Conservation (phyloP, 208 protist genomes). For the Sergeia podlipaevii region DNA sequence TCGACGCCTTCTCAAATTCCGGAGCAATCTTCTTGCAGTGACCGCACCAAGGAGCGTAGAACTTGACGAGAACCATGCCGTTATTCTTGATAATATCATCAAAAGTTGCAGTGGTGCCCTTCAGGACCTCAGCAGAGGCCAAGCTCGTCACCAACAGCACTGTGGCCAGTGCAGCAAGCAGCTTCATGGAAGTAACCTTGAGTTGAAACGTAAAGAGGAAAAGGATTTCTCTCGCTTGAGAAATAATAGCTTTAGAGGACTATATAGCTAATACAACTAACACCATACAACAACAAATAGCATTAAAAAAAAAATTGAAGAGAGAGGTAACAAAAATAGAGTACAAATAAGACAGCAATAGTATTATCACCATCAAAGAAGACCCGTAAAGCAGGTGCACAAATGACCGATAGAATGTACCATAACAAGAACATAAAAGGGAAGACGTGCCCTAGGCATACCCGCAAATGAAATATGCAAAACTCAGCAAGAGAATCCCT, state of each 20-base stretch:
- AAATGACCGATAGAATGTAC: no score
- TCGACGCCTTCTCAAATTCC: constrained; percentile 75
- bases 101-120: constrained; percentile 60
- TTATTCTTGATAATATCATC: constrained; percentile 32
- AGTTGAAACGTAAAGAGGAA: background rate
- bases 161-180: background rate
- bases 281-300: background rate
- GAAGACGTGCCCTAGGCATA: no score
- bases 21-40: constrained; percentile 94
- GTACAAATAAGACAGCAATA: background rate
- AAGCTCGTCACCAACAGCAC: constrained; percentile 2
- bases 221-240: no score
- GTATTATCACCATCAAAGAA: no score
- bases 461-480: no score
- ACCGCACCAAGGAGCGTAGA: constrained; percentile 95
- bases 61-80: constrained; percentile 87
- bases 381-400: no score
- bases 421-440: no score
- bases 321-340: background rate
- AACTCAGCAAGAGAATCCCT: no score
- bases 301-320: background rate
- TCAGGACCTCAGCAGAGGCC: constrained; percentile 46
- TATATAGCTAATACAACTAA: no score
- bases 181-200: background rate
- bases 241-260: no score